Percentiles rank a stretch among this genome's conserved stretches.
Conservation (phyloP, 1,284 basidiomycete genomes). For the Entoloma clypeatum region DNA sequence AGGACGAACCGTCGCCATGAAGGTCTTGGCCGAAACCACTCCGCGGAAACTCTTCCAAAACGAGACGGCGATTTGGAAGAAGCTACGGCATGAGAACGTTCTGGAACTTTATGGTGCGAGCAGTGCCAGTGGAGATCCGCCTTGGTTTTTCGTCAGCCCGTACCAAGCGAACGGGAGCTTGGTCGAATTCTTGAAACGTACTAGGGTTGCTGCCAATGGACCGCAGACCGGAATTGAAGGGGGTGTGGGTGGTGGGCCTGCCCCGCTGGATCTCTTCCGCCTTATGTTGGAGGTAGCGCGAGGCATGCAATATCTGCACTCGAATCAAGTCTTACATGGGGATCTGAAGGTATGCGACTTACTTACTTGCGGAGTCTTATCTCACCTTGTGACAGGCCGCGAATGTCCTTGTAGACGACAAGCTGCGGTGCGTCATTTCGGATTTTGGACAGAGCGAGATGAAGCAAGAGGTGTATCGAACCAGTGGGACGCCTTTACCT, state of each 20-base stretch:
- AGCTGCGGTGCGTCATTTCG: constrained; percentile 60
- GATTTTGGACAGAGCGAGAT: constrained; percentile 79
- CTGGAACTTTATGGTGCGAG: constrained; percentile 58
- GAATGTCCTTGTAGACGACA: constrained; percentile 69
- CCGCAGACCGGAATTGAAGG: constrained; percentile 10
- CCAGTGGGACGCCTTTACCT: constrained; percentile 47
- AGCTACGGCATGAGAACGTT: constrained; percentile 50
- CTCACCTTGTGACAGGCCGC: constrained; percentile 44
- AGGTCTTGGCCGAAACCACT: constrained; percentile 47
- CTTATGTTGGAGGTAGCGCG: constrained; percentile 67
- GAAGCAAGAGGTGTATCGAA: constrained; percentile 59
- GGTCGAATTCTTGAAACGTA: constrained; percentile 34
- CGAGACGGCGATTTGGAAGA: constrained; percentile 49
- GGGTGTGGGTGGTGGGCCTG: constrained; percentile 14
- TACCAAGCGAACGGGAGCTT: constrained; percentile 49
- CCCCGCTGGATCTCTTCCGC: constrained; percentile 44
- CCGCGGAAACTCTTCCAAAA: constrained; percentile 46
- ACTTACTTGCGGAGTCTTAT: constrained; percentile 1
- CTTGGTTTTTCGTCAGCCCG: constrained; percentile 69
- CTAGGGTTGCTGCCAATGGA: constrained; percentile 19
- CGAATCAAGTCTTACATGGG: constrained; percentile 60
- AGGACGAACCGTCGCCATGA: constrained; percentile 54
- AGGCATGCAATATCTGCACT: constrained; percentile 74
- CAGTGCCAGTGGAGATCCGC: constrained; percentile 50
- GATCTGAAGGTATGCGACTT: constrained; percentile 56